A percentile compares a stretch with the other conserved stretches of the same genome.
These are phyloP conservation scores for Lactuca sativa DNA, from an alignment of 129 eudicot genomes.

Conservation along the genomic window DNA sequence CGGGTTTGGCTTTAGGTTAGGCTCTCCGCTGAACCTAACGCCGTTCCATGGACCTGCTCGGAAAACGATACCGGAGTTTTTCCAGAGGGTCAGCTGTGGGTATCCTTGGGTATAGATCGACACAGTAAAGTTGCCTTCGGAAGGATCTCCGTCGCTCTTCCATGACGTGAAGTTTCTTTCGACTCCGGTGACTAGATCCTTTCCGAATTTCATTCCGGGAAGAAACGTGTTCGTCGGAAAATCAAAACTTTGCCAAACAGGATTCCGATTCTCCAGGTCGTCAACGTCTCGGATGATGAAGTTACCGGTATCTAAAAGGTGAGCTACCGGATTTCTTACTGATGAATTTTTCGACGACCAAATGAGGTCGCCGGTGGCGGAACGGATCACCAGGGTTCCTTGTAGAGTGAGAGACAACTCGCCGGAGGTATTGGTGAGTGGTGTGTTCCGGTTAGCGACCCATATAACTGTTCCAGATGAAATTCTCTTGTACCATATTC, in stretches of 20 bases:
- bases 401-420: constrained; percentile 19
- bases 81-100: constrained; percentile 38
- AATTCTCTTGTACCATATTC: constrained; percentile 47
- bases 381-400: constrained; percentile 32
- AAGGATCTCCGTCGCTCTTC: constrained; percentile 46
- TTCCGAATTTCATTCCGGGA: constrained; percentile 55
- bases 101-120: constrained; percentile 36
- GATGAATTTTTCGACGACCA: constrained; percentile 43
- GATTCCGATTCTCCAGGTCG: constrained; percentile 22
- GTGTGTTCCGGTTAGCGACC: constrained; percentile 56
- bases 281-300: constrained; percentile 36
- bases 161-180: constrained; percentile 41
- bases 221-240: constrained; percentile 49
- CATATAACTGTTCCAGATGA: constrained; percentile 38
- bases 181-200: constrained; percentile 31
- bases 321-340: constrained; percentile 27
- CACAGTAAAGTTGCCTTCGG: constrained; percentile 35
- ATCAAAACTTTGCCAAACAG: constrained; percentile 66
- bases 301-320: constrained; percentile 55
- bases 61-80: constrained; percentile 12
- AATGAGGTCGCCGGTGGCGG: constrained; percentile 19
- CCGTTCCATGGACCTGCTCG: constrained; percentile 65
- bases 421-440: constrained; percentile 38
- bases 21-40: constrained; percentile 39
- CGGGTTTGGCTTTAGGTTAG: constrained; percentile 17